Conservation (phyloP, 345 rosid genomes). For the Kandelia obovata region DNA sequence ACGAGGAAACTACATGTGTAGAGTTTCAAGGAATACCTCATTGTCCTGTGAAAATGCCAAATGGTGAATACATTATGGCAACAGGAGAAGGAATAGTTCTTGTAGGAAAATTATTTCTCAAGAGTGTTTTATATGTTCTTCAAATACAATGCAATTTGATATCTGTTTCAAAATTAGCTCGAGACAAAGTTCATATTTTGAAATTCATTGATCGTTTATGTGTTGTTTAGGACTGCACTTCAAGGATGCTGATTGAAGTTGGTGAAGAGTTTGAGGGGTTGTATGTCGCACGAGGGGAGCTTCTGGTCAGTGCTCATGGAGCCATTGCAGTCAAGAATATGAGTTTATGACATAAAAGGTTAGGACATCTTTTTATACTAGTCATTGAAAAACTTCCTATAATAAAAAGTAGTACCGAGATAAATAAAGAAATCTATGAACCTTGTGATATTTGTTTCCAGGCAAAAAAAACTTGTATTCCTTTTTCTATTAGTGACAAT, state of each 20-base stretch:
- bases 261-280: neutral
- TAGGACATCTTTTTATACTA: neutral
- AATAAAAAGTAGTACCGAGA: neutral
- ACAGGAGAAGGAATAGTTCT: too few species aligned
- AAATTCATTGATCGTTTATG: neutral
- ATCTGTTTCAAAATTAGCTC: too few species aligned
- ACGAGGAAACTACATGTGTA: neutral
- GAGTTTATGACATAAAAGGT: neutral
- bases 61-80: too few species aligned
- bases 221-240: neutral
- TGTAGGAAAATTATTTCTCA: too few species aligned
- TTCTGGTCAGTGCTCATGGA: neutral
- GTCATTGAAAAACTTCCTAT: neutral
- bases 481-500: neutral
- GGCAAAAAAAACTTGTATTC: neutral
- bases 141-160: too few species aligned
- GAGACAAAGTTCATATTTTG: neutral
- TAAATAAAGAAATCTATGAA: too few species aligned
- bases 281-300: neutral
- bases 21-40: neutral
- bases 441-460: neutral
- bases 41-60: too few species aligned
- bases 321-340: neutral
- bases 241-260: neutral
- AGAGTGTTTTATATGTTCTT: too few species aligned